These are phyloP conservation scores for Gossypium stocksii DNA, from an alignment of 345 rosid genomes.

Conservation along the genomic window DNA sequence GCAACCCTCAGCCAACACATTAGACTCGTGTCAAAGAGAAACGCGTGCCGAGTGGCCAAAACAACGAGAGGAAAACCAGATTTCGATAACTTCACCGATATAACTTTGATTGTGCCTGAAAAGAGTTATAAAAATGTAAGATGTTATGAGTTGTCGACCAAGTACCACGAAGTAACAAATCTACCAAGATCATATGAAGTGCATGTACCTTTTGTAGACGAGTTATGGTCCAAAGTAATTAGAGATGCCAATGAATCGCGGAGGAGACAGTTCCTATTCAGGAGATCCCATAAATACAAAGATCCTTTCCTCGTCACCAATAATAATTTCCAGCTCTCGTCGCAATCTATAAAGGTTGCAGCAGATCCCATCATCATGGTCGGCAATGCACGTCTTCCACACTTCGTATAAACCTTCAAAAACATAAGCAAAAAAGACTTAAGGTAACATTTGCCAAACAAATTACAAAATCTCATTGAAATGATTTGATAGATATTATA, in stretches of 20 bases:
- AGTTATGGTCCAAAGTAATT: constrained; percentile 44
- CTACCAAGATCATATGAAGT: constrained; percentile 7
- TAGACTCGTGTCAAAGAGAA: constrained; percentile 79
- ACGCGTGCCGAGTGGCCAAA: constrained; percentile 90
- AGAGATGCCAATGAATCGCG: constrained; percentile 77
- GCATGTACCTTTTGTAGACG: constrained; percentile 52
- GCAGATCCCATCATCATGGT: constrained; percentile 97
- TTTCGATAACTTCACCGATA: constrained; percentile 87
- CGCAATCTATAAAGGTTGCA: constrained; percentile 86
- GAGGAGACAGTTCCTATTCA: constrained; percentile 66
- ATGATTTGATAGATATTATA: neutral
- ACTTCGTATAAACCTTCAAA: constrained; percentile 80
- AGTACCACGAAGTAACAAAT: neutral
- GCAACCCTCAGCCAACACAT: constrained; percentile 98
- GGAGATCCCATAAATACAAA: constrained; percentile 82
- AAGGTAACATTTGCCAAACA: neutral
- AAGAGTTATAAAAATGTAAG: constrained; percentile 11
- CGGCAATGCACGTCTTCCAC: constrained; percentile 95
- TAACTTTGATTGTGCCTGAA: constrained; percentile 81
- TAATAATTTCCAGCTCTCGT: constrained; percentile 86
- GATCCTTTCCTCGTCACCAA: constrained; percentile 87
- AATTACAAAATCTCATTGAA: neutral
- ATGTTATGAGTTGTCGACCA: neutral
- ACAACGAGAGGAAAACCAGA: constrained; percentile 96
- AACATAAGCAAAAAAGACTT: constrained; percentile 9